Percentiles rank a stretch among this genome's conserved stretches.
phyloP scores from a whole-genome alignment of 2,329 filamentous ascomycete genomes.

The Penicillium sp. region DNA sequence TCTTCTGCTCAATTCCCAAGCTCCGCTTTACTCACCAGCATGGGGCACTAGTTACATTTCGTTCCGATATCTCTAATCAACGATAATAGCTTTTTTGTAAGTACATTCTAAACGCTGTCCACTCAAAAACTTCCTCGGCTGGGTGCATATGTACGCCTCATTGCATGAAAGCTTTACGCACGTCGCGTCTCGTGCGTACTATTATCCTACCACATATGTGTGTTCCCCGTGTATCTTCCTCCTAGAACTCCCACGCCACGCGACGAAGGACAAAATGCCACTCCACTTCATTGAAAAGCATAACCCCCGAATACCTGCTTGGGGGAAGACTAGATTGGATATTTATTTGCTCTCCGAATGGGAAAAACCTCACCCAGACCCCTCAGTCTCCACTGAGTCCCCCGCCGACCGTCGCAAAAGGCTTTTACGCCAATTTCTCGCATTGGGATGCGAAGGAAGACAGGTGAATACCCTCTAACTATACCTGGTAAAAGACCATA shows the following conservation, averaged over 20 bases:
- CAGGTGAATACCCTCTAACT: background rate
- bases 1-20: slow-evolving; percentile 22
- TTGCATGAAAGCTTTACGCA: background rate
- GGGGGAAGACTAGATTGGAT: background rate
- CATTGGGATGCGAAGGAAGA: background rate
- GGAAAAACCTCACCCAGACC: background rate
- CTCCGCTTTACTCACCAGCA: slow-evolving; percentile 3
- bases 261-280: slow-evolving; percentile 2
- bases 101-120: background rate
- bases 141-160: background rate
- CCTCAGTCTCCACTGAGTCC: background rate
- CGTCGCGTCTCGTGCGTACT: too few species aligned
- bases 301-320: background rate
- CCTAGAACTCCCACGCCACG: background rate
- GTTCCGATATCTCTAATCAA: background rate
- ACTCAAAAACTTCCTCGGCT: background rate
- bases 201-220: too few species aligned
- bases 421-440: background rate
- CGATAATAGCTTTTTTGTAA: background rate
- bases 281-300: background rate
- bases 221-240: background rate
- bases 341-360: background rate
- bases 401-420: background rate
- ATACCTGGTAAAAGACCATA: background rate
- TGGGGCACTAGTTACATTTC: background rate